Percentiles rank a stretch among this genome's conserved stretches.
These are phyloP conservation scores for Nakaseomyces glabratus DNA, from an alignment of 1,139 yeast species.

Conservation along the genomic window DNA sequence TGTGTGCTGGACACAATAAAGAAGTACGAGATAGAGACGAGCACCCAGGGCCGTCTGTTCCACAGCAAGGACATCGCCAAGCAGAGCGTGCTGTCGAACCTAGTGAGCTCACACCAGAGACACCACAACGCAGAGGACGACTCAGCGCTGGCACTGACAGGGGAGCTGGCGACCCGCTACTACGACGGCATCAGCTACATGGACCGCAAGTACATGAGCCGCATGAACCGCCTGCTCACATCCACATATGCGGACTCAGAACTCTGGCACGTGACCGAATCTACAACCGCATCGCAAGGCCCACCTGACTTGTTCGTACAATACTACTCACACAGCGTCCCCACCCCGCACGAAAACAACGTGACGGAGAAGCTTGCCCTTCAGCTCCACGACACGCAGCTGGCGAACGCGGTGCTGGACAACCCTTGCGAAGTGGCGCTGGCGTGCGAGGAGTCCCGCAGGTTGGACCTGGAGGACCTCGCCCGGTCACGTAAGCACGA, in stretches of 20 bases:
- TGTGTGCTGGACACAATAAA: conserved; percentile 18
- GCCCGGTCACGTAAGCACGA: conserved; percentile 1
- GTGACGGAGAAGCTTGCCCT: background rate
- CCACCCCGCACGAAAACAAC: background rate
- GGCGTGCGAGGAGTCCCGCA: background rate
- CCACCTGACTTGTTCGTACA: too few species aligned
- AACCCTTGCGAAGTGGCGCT: conserved; percentile 3
- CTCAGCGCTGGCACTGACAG: background rate
- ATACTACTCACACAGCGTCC: too few species aligned
- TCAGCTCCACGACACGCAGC: background rate
- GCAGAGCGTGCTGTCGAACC: conserved; percentile 6
- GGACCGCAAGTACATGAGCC: conserved; percentile 2
- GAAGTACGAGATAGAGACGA: conserved; percentile 20
- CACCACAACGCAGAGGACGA: conserved; percentile 4
- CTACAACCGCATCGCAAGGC: too few species aligned
- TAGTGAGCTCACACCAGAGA: background rate
- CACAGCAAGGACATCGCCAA: conserved; percentile 16
- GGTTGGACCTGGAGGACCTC: background rate
- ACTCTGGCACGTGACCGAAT: too few species aligned
- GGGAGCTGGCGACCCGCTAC: conserved; percentile 4
- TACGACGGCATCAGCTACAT: conserved; percentile 1
- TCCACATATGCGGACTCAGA: too few species aligned
- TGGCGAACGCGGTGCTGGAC: conserved; percentile 5
- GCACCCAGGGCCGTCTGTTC: conserved; percentile 21
- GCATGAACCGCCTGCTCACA: background rate